These are phyloP conservation scores for Euphorbia corollata DNA, from an alignment of 441 rosid species.

Conservation along the genomic window DNA sequence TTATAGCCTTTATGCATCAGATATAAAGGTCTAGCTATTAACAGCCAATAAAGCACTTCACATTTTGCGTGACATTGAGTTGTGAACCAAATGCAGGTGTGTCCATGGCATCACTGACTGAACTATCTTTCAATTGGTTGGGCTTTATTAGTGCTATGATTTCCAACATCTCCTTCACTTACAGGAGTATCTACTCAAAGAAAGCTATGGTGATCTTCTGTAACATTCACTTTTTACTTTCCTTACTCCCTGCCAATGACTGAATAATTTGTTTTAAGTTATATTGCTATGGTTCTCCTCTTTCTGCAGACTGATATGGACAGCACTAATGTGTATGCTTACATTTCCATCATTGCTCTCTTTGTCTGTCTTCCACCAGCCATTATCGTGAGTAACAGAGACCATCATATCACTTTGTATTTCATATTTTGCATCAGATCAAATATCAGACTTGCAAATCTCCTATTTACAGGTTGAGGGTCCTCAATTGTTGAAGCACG, in stretches of 20 bases:
- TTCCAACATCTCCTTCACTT: constrained; percentile 87
- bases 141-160: constrained; percentile 97
- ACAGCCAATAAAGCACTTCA: not conserved
- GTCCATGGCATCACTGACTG: constrained; percentile 86
- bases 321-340: constrained; percentile 84
- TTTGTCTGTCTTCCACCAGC: constrained; percentile 84
- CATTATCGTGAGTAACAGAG: constrained; percentile 49
- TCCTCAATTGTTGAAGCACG: constrained; percentile 65
- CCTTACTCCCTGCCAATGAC: not conserved
- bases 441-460: not conserved
- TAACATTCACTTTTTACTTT: not conserved
- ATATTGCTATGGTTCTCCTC: not conserved
- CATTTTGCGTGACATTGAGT: not conserved
- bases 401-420: not conserved
- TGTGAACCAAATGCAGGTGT: constrained; percentile 45
- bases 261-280: not conserved
- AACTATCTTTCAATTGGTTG: constrained; percentile 81
- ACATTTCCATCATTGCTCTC: constrained; percentile 89
- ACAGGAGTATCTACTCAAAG: constrained; percentile 88
- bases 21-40: not conserved
- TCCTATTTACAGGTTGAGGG: constrained; percentile 58
- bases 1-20: too few relatives aligned
- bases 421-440: not conserved
- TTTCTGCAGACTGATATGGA: constrained; percentile 86
- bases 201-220: constrained; percentile 72